Percentiles rank a stretch among this genome's conserved stretches.
phyloP scores from a whole-genome alignment of 2,329 filamentous ascomycete genomes.

The Colletotrichum endophyticum region DNA sequence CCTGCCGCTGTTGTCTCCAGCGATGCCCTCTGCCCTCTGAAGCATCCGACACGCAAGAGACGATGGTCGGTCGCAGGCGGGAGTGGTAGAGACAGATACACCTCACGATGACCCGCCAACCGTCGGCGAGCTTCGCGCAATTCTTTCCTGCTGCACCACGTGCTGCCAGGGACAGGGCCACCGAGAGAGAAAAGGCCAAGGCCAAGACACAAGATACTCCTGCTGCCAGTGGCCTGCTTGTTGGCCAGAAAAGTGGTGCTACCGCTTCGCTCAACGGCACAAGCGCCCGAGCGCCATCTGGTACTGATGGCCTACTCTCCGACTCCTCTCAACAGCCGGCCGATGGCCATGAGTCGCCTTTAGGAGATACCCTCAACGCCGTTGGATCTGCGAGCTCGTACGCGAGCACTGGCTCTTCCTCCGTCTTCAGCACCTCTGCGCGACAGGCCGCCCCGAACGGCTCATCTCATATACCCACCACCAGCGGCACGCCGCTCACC shows the following conservation, averaged over 20 bases:
- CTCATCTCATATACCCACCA: conserved; percentile 46
- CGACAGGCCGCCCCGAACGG: conserved; percentile 44
- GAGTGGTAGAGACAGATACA: conserved; percentile 55
- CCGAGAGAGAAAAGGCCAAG: conserved; percentile 67
- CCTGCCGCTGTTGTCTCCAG: not conserved
- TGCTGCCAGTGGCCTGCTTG: conserved; percentile 21
- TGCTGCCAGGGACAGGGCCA: conserved; percentile 62
- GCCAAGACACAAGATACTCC: conserved; percentile 44
- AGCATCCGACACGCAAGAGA: conserved; percentile 44
- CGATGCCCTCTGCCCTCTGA: conserved; percentile 6
- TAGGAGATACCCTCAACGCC: conserved; percentile 72
- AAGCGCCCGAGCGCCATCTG: not conserved
- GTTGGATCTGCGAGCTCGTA: conserved; percentile 76
- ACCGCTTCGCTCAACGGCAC: conserved; percentile 21
- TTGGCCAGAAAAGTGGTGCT: conserved; percentile 28
- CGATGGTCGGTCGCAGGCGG: conserved; percentile 61
- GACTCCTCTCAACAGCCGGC: conserved; percentile 40
- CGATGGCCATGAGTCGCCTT: conserved; percentile 64
- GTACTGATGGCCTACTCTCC: conserved; percentile 26
- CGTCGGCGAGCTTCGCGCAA: conserved; percentile 79
- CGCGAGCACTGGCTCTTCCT: conserved; percentile 69
- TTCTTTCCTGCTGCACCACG: conserved; percentile 83
- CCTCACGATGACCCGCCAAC: conserved; percentile 78
- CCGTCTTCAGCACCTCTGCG: conserved; percentile 66
- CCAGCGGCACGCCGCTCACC: conserved; percentile 56